Evolutionary conservation across 2,329 filamentous ascomycete genomes (phyloP), one percentile per base, ranked within the genome.

Genomic region (Trichoderma semiorbis): DNA sequence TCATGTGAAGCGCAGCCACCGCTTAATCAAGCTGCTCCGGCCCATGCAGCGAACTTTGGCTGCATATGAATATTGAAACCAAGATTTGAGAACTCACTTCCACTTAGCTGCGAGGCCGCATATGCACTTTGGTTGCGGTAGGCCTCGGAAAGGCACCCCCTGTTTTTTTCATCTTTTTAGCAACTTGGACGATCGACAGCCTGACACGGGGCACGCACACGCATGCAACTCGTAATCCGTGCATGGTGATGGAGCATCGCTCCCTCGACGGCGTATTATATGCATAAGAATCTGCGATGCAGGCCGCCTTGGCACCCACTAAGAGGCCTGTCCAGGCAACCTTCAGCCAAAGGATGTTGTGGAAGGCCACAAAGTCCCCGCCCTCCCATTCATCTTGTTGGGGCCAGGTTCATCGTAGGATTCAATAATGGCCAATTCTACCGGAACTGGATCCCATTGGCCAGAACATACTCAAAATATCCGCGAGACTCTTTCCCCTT

Each of bases 401-500:
- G 28, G 30, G n/a, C 53, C 67, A 36, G 24, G 50, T 21, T 66
- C 71, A 32, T 34, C 53, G 36, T 39, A 53, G 21, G 55, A 39
- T 55, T 47, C 32, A 39, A 34, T 10, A 4, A 74, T 67, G 1
- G 74, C 62, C 11, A 77, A 73, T 21, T 77, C 74, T 3, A 76
- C 76, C 6, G 78, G 78, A 58, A 53, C 57, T 2, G 67, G 28
- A 69, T 69, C 67, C 67, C 57, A 69, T 55, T 81, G 78, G 0
- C 78, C 80, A 21, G 82, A 26, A 79, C 0, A 78, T 77, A 50
- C 82, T 78, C 65, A 83, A 83, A 1, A 83, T 73, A 18, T 77
- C 77, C 21, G 83, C 69, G 1, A 83, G 74, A 5, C 82, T 79
- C n/a, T 77, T 78, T 8, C 79, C 77, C 77, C 82, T 80, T 26